A percentile compares a stretch with the other conserved stretches of the same genome.
Conservation (phyloP, 176 grass and related monocot species). For the Thinopyrum elongatum region DNA sequence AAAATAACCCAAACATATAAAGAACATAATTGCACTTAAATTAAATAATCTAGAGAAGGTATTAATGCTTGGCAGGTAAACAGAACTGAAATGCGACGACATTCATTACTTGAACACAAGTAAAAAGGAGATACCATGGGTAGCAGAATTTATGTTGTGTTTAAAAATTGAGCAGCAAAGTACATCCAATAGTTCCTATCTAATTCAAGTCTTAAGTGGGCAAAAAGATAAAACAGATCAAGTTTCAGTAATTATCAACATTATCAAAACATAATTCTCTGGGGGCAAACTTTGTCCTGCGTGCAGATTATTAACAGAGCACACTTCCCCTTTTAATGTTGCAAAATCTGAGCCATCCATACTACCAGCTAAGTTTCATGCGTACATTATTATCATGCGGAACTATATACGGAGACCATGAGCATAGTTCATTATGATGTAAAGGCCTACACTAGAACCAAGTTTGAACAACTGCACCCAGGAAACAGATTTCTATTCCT, state of each 20-base stretch:
- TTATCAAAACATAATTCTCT: background rate
- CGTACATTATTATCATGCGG: background rate
- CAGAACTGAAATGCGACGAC: background rate
- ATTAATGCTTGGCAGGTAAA: constrained; percentile 12
- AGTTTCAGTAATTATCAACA: background rate
- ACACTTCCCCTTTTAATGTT: background rate
- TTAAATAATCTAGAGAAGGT: background rate
- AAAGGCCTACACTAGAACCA: background rate
- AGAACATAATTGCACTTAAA: constrained; percentile 14
- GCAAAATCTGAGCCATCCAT: background rate
- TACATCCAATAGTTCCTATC: background rate
- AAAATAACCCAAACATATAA: constrained; percentile 57
- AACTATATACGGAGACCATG: background rate
- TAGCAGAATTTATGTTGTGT: background rate
- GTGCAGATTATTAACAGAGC: background rate
- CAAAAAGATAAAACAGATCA: background rate
- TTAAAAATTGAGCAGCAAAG: background rate
- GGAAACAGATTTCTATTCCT: background rate
- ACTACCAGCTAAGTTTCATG: background rate
- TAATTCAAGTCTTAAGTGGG: background rate
- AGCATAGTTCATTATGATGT: background rate
- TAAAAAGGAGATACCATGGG: background rate
- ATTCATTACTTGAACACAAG: background rate
- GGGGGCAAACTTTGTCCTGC: background rate
- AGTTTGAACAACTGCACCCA: background rate